Percentiles rank a stretch among this genome's conserved stretches.
Conservation (phyloP, 2,329 filamentous ascomycete genomes). For the Colletotrichum sp. region DNA sequence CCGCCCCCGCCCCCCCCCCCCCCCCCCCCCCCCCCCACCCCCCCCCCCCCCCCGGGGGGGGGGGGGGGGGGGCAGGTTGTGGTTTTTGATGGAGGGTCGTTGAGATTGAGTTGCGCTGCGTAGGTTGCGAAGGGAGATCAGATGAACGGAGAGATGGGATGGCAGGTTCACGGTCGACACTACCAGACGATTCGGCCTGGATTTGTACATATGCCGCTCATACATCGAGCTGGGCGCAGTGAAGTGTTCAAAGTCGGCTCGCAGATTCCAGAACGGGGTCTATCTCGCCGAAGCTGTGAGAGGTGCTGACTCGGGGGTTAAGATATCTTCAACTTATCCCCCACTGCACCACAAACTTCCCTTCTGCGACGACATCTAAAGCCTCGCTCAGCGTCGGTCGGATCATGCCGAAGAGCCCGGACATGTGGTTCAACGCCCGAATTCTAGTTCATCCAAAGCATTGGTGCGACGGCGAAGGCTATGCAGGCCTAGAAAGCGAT, state of each 20-base stretch:
- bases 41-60: no score
- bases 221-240: neutral
- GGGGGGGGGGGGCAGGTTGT: no score
- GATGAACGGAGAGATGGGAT: neutral
- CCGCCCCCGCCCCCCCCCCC: no score
- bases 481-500: neutral
- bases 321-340: neutral
- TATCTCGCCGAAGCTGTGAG: neutral
- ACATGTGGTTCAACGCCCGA: neutral
- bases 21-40: no score
- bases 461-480: neutral
- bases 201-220: fast-evolving
- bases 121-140: neutral
- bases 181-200: fast-evolving
- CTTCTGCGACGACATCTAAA: neutral
- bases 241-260: neutral
- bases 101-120: neutral
- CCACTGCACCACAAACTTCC: neutral
- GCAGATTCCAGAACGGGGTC: neutral
- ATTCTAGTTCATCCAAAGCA: neutral
- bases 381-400: neutral
- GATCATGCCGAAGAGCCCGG: neutral
- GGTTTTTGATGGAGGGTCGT: neutral
- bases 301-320: neutral
- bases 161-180: neutral